Evolutionary conservation across 2,329 filamentous ascomycete species (phyloP).

Genomic region (Davidsoniella eucalypti): DNA sequence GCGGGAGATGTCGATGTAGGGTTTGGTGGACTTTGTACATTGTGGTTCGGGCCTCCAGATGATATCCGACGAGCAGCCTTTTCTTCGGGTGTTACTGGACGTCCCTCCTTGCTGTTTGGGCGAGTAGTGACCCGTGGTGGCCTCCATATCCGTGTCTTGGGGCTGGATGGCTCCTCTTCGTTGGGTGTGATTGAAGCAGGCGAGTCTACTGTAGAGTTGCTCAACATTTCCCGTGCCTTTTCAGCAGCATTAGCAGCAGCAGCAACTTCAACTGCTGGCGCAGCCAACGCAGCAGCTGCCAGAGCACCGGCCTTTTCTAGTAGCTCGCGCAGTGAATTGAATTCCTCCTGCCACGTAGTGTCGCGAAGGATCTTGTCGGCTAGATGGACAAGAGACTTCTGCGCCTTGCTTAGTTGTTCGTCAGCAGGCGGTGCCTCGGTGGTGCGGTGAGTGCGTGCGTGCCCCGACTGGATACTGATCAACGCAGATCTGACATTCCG

Average conservation of each 20-base stretch:
- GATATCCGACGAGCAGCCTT: neutral
- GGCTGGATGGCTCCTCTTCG: constrained; percentile 1
- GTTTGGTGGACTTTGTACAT: too few species aligned
- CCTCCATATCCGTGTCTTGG: neutral
- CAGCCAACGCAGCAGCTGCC: neutral
- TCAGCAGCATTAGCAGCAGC: neutral
- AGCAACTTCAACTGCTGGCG: neutral
- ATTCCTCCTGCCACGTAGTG: constrained; percentile 5
- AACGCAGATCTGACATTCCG: neutral
- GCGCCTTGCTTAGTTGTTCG: constrained; percentile 10
- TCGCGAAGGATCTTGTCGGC: constrained; percentile 10
- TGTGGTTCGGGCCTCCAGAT: too few species aligned
- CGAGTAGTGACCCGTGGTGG: neutral
- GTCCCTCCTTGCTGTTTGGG: constrained; percentile 1
- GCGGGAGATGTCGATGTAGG: neutral
- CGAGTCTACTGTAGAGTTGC: neutral
- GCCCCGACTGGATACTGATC: neutral
- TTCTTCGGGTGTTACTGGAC: constrained; percentile 1
- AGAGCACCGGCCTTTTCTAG: neutral
- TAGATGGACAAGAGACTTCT: constrained; percentile 5
- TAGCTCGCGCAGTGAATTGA: neutral
- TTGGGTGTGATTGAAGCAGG: neutral
- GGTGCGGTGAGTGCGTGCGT: neutral
- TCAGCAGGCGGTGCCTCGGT: constrained; percentile 6
- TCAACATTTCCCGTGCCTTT: neutral